Evolutionary conservation across 225 moss, liverwort and hornwort genomes (phyloP), one percentile per base, ranked within the genome.

Genomic region (Straminergon stramineum): DNA sequence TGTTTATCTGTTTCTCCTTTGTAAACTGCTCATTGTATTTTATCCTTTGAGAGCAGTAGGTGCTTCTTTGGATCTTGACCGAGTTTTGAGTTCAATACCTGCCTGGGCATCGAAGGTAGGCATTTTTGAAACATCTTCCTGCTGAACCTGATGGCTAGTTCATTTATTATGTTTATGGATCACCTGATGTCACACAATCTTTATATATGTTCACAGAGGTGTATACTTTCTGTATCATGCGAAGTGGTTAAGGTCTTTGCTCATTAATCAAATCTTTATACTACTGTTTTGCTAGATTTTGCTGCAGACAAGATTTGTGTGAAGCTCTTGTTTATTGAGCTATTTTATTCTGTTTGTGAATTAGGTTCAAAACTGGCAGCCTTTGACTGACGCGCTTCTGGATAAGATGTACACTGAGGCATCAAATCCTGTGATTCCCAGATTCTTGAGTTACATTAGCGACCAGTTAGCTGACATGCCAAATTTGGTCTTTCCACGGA

Each of bases 371-470:
- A 92, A 97, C 57, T 97, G 97, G 96, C 88, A 94, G 77, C 89
- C 90, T 89, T 60, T 99, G 85, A 90, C 92, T 81, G 87, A 84
- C 82, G 80, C 91, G 61, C 89, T 97, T 53, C 65, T 99, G 68
- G 90, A 94, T 70, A 99, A 97, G 92, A 99, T 97, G 97, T 95
- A 95, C 77, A 88, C 86, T 45, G 99, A 99, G 88, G 96, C 99
- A 89, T 94, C 95, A 84, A 99, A 99, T 93, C 95, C 96, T 86
- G 95, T 97, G 45, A 94, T 99, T 81, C 97, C 97, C 55, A 94
- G 99, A 74, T 99, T 99, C 87, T 89, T 99, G 89, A 99, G 99
- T 88, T 94, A 90, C 88, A 93, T 99, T 81, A 97, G 99, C 86
- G 89, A 82, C 66, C 93, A 94, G 48, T 91, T 99, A 81, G 95